Base-by-base conservation (phyloP, 495 filamentous ascomycete species). In the Podospora fimiseda region DNA sequence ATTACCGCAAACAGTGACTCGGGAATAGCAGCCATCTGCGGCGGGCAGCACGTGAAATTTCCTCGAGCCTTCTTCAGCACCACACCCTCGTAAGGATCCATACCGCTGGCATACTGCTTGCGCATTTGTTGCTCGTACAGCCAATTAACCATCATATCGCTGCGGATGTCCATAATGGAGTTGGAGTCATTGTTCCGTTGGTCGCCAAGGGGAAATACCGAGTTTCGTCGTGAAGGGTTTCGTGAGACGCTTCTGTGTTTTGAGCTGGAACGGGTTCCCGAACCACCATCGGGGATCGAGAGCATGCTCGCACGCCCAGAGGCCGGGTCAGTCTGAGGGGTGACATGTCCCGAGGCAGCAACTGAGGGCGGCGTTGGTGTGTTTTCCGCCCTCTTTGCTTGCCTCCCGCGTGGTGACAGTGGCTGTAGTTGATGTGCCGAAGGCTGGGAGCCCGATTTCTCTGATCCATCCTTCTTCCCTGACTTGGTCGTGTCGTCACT, bases 41-140 rank as follows among this genome's bases (percentile, higher is more conserved):
- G 61, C 13, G 83, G 83, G 55, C 70, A 77, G 56, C 74, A 82
- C 2, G 76, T 74, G 57, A 79, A 86, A 38, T 64, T 60, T 27
- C 73, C 73, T 42, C 71, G 72, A 3, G 67, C 58, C 55, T 79
- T 81, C 66, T 83, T 84, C 49, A 86, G 58, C 16, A 85, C 71
- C 8, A 80, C 78, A 18, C 83, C 83, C 60, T 87, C 80, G 7
- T 74, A 80, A 9, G 73, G 69, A 16, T 71, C 63, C 39, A 66
- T 52, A 15, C 75, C 75, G n/a, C 70, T 70, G 0, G 74, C 73
- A 75, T 83, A 85, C 52, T 81, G 68, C 48, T 68, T 73, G 57
- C 82, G 77, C 50, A 75, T 58, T 54, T 83, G 82, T 56, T 80
- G 74, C 51, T 81, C 75, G 56, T 80, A 75, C n/a, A 86, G 65